A percentile compares a stretch with the other conserved stretches of the same genome.
Evolutionary conservation across 1,284 basidiomycete genomes (phyloP).

Genomic region (Porogramme epimiltina): DNA sequence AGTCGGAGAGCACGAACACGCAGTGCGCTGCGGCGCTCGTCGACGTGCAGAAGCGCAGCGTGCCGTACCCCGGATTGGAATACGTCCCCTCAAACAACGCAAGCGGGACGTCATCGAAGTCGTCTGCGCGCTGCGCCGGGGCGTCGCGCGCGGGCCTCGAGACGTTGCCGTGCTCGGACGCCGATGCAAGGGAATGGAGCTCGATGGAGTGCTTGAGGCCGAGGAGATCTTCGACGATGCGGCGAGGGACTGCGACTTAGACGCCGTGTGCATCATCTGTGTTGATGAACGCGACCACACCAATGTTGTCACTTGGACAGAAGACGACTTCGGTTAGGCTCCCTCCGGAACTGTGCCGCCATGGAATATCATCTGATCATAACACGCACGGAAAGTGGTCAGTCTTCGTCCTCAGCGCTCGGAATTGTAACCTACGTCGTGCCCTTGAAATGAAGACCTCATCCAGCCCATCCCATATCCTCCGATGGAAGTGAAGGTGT

Average conservation of each 20-base stretch:
- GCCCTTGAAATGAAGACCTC: slow-evolving; percentile 13
- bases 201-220: slow-evolving; percentile 10
- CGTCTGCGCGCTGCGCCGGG: no score
- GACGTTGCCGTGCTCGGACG: not conserved
- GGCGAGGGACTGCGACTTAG: slow-evolving; percentile 30
- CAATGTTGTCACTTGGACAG: slow-evolving; percentile 36
- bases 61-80: slow-evolving; percentile 36
- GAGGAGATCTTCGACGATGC: slow-evolving; percentile 18
- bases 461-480: slow-evolving; percentile 33
- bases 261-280: slow-evolving; percentile 33
- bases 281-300: slow-evolving; percentile 43
- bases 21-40: slow-evolving; percentile 28
- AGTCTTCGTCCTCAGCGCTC: not conserved
- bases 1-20: slow-evolving; percentile 25
- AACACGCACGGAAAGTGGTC: no score
- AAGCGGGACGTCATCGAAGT: slow-evolving; percentile 1
- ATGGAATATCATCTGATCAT: slow-evolving; percentile 25
- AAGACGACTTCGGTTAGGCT: slow-evolving; percentile 38
- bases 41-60: slow-evolving; percentile 36
- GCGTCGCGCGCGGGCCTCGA: not conserved
- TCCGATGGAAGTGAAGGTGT: slow-evolving; percentile 14
- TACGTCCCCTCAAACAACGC: slow-evolving; percentile 36
- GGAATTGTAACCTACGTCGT: slow-evolving; percentile 19
- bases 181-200: not conserved
- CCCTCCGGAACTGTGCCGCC: slow-evolving; percentile 31